A percentile compares a stretch with the other conserved stretches of the same genome.
phyloP scores from a whole-genome alignment of 2,329 filamentous ascomycete species.

The Hansfordia pulvinata region DNA sequence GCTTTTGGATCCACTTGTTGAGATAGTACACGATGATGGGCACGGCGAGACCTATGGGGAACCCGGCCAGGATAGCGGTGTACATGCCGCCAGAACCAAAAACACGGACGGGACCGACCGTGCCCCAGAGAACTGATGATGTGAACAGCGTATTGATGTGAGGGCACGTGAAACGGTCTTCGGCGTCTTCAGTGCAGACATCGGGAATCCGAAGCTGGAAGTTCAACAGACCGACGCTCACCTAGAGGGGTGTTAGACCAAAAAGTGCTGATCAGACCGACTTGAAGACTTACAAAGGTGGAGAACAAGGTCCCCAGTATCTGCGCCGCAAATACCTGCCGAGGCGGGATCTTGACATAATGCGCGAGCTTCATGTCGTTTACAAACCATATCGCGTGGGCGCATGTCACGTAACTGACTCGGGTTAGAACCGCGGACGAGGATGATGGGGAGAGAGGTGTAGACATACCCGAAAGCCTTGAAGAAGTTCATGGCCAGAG shows the following conservation, averaged over 20 bases:
- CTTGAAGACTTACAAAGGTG: no score
- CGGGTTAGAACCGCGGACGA: constrained; percentile 19
- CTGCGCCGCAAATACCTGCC: constrained; percentile 44
- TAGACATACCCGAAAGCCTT: constrained; percentile 32
- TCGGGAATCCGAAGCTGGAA: constrained; percentile 18
- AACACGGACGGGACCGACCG: constrained; percentile 27
- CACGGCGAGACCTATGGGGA: constrained; percentile 18
- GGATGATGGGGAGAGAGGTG: constrained; percentile 3
- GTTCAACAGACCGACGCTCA: constrained; percentile 29
- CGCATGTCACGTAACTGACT: constrained; percentile 26
- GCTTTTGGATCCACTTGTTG: constrained; percentile 11
- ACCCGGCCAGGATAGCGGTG: constrained; percentile 16
- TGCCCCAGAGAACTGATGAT: constrained; percentile 40
- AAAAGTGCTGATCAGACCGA: no score
- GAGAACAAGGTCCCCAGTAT: constrained; percentile 42
- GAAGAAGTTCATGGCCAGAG: constrained; percentile 39
- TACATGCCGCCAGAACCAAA: constrained; percentile 23
- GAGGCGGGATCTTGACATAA: constrained; percentile 48
- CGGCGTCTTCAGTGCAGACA: constrained; percentile 10
- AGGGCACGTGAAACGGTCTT: constrained; percentile 35
- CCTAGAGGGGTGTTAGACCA: no score
- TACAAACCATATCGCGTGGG: constrained; percentile 13
- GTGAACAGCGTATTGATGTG: constrained; percentile 43
- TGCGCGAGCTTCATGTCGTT: constrained; percentile 32
- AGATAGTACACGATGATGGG: constrained; percentile 16